Evolutionary conservation across 192 early-diverging fungal genomes (phyloP).

Genomic region (Linnemannia exigua): DNA sequence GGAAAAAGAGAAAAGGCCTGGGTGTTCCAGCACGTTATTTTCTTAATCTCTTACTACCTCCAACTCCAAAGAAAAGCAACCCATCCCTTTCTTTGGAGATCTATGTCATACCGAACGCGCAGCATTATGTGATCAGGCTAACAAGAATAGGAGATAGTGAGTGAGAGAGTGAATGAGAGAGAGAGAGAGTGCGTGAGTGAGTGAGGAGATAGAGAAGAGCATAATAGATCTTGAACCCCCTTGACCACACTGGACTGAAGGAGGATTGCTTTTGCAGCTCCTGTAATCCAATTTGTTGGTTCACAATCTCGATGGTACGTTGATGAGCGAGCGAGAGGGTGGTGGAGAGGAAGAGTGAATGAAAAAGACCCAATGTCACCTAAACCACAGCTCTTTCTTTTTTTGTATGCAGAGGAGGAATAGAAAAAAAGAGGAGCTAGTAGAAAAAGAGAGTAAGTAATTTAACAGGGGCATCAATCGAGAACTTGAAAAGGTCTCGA

Average conservation of each 20-base stretch:
- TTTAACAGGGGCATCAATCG: not conserved
- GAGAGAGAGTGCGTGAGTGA: not conserved
- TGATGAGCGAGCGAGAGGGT: too few relatives aligned
- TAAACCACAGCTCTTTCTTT: not conserved
- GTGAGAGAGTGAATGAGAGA: not conserved
- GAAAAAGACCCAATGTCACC: not conserved
- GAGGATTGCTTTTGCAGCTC: not conserved
- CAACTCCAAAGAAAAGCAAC: not conserved
- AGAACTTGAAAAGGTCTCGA: not conserved
- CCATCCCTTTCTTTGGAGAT: not conserved
- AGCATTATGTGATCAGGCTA: not conserved
- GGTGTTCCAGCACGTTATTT: not conserved
- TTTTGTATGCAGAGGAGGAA: not conserved
- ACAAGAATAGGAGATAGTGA: not conserved
- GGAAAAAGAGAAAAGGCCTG: not conserved
- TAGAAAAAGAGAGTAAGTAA: not conserved
- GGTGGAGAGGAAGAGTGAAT: not conserved
- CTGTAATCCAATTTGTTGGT: not conserved
- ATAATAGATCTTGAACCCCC: not conserved
- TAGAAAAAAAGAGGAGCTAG: not conserved
- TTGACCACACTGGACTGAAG: not conserved
- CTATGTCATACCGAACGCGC: not conserved
- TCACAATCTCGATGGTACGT: not conserved
- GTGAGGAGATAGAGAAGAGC: not conserved
- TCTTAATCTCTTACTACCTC: not conserved